phyloP scores from a whole-genome alignment of 2,329 filamentous ascomycete species.

The Coniochaeta sp. region DNA sequence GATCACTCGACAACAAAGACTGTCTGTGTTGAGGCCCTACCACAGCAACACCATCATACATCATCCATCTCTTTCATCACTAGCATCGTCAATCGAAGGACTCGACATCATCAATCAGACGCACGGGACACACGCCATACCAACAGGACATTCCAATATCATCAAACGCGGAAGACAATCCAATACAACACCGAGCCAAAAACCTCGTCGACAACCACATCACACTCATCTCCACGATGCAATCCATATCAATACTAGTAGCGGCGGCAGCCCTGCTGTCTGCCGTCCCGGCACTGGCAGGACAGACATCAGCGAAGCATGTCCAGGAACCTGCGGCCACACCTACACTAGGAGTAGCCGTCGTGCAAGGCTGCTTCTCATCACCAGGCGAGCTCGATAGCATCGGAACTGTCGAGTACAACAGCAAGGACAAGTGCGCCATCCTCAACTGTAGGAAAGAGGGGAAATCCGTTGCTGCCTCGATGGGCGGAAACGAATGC shows the following conservation, averaged over 20 bases:
- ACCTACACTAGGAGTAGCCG: conserved; percentile 29
- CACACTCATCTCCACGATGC: too few relatives aligned
- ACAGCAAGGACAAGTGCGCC: conserved; percentile 36
- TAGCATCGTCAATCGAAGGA: too few relatives aligned
- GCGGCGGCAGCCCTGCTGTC: conserved; percentile 9
- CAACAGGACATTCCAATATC: too few relatives aligned
- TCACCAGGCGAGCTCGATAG: conserved; percentile 31
- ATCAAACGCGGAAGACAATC: too few relatives aligned
- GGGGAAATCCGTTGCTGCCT: conserved; percentile 49
- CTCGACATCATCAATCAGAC: too few relatives aligned
- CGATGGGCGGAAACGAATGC: conserved; percentile 57
- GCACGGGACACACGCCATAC: too few relatives aligned
- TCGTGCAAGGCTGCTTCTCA: conserved; percentile 45
- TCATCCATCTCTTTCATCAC: too few relatives aligned
- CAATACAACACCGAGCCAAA: too few relatives aligned
- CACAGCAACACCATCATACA: too few relatives aligned
- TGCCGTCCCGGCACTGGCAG: conserved; percentile 7
- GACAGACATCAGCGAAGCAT: conserved; percentile 9
- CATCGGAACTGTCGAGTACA: conserved; percentile 19
- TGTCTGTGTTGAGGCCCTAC: too few relatives aligned
- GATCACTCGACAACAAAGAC: too few relatives aligned
- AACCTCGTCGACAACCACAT: too few relatives aligned
- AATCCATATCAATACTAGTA: not conserved
- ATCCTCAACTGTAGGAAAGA: conserved; percentile 28
- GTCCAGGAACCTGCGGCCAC: conserved; percentile 29